Evolutionary conservation across 2,329 filamentous ascomycete genomes (phyloP).

Genomic region (Diaporthe longicolla): DNA sequence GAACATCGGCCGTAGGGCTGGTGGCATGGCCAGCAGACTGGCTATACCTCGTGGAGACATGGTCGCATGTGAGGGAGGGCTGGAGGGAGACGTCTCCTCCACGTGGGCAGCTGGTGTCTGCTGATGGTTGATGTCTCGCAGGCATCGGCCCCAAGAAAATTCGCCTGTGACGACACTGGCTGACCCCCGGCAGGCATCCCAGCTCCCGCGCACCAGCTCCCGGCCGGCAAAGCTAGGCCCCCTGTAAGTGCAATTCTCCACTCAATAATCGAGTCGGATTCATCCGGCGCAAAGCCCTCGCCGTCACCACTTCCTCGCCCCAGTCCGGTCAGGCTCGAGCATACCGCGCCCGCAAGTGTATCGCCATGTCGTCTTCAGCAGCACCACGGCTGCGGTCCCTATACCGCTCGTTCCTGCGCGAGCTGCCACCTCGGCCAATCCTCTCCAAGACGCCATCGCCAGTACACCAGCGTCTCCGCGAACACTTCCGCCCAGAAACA

Average conservation of each 20-base stretch:
- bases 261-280: neutral
- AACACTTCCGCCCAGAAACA: constrained; percentile 63
- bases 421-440: constrained; percentile 81
- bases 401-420: constrained; percentile 90
- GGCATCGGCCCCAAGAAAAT: constrained; percentile 35
- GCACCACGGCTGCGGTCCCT: constrained; percentile 76
- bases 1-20: constrained; percentile 45
- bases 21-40: constrained; percentile 46
- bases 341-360: neutral
- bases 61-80: constrained; percentile 39
- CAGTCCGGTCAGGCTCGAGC: neutral
- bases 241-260: constrained; percentile 21
- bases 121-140: constrained; percentile 22
- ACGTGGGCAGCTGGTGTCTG: constrained; percentile 34
- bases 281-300: constrained; percentile 8
- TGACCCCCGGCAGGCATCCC: constrained; percentile 12
- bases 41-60: constrained; percentile 41
- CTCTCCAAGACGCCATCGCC: constrained; percentile 72
- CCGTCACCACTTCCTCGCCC: neutral
- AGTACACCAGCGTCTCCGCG: constrained; percentile 78
- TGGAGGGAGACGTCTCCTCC: constrained; percentile 36
- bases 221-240: constrained; percentile 28
- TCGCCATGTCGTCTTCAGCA: constrained; percentile 51
- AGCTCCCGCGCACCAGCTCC: neutral
- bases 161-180: constrained; percentile 36